These are phyloP conservation scores for Liquidambar formosana DNA, from an alignment of 164 flowering plant genomes.

Conservation along the genomic window DNA sequence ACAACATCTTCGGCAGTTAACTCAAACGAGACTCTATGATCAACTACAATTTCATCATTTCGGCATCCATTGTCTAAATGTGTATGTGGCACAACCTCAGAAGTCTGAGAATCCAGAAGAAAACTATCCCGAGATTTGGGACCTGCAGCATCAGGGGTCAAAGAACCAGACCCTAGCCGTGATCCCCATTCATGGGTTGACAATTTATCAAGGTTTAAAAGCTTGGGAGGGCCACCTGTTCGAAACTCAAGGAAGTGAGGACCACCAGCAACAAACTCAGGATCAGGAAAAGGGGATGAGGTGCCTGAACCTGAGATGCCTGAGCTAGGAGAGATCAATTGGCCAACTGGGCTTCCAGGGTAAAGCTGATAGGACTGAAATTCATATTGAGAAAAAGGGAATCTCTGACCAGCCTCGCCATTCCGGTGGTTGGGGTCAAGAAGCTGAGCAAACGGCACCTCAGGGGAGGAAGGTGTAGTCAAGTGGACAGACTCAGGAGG, in stretches of 20 bases:
- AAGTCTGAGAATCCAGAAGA: conserved; percentile 15
- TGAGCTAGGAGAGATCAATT: conserved; percentile 92
- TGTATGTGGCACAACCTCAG: conserved; percentile 4
- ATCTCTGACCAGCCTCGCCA: conserved; percentile 39
- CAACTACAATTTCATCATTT: conserved; percentile 9
- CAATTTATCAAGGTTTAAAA: conserved; percentile 36
- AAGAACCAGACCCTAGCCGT: conserved; percentile 29
- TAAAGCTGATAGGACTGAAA: conserved; percentile 86
- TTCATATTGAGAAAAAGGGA: conserved; percentile 58
- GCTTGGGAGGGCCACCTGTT: conserved; percentile 33
- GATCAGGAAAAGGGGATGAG: conserved; percentile 85
- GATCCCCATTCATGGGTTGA: conserved; percentile 32
- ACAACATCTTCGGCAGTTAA: conserved; percentile 22
- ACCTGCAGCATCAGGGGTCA: conserved; percentile 35
- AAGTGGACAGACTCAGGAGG: conserved; percentile 89
- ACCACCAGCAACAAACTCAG: conserved; percentile 43
- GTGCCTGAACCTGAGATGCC: conserved; percentile 84
- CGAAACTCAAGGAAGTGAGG: conserved; percentile 32
- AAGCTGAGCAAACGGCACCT: conserved; percentile 93
- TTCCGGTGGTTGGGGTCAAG: conserved; percentile 50
- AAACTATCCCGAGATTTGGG: conserved; percentile 21
- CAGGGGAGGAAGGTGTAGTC: conserved; percentile 98
- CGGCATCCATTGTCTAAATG: conserved; percentile 4
- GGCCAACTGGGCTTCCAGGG: conserved; percentile 95
- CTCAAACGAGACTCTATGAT: conserved; percentile 41